Evolutionary conservation across 2,329 filamentous ascomycete genomes (phyloP), one percentile per base, ranked within the genome.

Genomic region (Penicillium vulpinum): DNA sequence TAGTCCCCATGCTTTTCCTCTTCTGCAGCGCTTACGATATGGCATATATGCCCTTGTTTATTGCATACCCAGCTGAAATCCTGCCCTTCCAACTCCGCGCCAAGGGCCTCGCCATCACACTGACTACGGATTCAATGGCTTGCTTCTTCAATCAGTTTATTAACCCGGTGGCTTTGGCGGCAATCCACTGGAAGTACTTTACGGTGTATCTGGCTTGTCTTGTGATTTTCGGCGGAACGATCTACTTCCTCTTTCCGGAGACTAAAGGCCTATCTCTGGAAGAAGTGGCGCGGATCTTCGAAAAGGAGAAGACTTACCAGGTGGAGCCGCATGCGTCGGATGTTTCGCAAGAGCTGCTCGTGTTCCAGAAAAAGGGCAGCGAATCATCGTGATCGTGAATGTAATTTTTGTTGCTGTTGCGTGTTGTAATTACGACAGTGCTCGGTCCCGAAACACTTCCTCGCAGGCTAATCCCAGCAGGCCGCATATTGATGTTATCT

Each of bases 131-230:
- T 63, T 62, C 60, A 5, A 33, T 65, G 26, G 67, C 61, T 15
- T 54, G 67, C 64, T 61, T 61, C 31, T 77, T 77, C 64, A 77
- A 78, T 58, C 69, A 70, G 39, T 78, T 70, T 50, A 75, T 73
- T 24, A 78, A 77, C 60, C 77, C 77, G 0, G 71, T 78, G 7
- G 75, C 72, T 0, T 67, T 79, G 54, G 58, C 66, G 18, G 64
- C 56, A 0, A 72, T 78, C 15, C 64, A 56, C 0, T 79, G 76
- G 74, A 73, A 69, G 49, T 78, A 77, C 59, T 78, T 75, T 35
- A 72, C 73, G 39, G 70, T 78, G 5, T 78, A 72, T 40, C 70
- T 71, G 54, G 72, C 67, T n/a, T 72, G 75, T 35, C 39, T 77
- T 9, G 62, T 62, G 0, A 47, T 70, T 5, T 62, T 73, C 5